Conservation (phyloP, 768 basidiomycete species). For the Agaricus bisporus region DNA sequence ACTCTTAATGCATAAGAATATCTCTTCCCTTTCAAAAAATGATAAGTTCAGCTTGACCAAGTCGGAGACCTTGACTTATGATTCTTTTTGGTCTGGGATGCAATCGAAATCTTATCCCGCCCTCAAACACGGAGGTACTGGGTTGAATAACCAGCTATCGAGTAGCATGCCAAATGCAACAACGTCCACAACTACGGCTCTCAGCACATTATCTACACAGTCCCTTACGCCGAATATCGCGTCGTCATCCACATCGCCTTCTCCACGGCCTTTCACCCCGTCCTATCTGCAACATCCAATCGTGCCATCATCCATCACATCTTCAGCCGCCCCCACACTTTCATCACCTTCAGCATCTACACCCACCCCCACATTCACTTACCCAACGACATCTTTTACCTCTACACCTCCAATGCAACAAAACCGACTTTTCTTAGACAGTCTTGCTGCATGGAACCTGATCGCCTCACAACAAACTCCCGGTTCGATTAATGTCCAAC, state of each 20-base stretch:
- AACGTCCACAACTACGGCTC: no score
- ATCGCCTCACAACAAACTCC: background rate
- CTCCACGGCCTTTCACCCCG: background rate
- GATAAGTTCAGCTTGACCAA: slow-evolving; percentile 3
- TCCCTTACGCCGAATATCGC: background rate
- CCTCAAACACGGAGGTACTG: background rate
- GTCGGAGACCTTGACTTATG: slow-evolving; percentile 2
- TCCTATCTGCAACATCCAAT: background rate
- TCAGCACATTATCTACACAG: background rate
- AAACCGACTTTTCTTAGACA: background rate
- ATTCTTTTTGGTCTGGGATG: slow-evolving; percentile 9
- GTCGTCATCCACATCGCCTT: background rate
- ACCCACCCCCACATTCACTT: background rate
- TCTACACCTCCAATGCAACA: background rate
- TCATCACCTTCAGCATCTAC: background rate
- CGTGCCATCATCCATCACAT: background rate
- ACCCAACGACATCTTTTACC: background rate
- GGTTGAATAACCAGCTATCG: no score
- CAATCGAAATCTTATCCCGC: slow-evolving; percentile 8
- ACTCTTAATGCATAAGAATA: background rate
- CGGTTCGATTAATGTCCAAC: background rate
- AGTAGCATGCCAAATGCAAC: no score
- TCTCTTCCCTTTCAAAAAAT: background rate
- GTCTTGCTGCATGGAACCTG: background rate
- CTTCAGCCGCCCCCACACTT: background rate